Evolutionary conservation across 2,329 filamentous ascomycete genomes (phyloP).

Genomic region (Pseudogymnoascus sp.): DNA sequence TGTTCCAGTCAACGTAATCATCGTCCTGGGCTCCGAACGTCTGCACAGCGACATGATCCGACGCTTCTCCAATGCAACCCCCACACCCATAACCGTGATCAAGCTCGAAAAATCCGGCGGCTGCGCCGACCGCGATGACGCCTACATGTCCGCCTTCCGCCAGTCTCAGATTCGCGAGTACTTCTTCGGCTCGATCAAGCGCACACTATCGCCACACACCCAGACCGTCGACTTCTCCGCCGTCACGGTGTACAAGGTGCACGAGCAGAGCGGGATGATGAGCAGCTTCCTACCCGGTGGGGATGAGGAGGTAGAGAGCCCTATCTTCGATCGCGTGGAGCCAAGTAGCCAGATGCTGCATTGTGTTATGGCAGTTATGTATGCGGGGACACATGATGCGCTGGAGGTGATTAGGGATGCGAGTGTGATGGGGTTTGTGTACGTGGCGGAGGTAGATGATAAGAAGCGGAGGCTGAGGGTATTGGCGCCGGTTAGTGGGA

Average conservation of each 20-base stretch:
- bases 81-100: slow-evolving; percentile 66
- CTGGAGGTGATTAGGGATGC: slow-evolving; percentile 69
- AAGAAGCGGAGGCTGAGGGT: slow-evolving; percentile 73
- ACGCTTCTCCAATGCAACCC: slow-evolving; percentile 52
- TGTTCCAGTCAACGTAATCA: slow-evolving; percentile 60
- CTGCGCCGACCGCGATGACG: slow-evolving; percentile 65
- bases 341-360: slow-evolving; percentile 66
- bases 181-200: slow-evolving; percentile 77
- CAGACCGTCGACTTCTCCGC: slow-evolving; percentile 73
- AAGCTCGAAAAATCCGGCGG: slow-evolving; percentile 79
- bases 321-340: slow-evolving; percentile 53
- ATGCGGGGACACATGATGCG: slow-evolving; percentile 61
- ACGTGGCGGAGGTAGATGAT: slow-evolving; percentile 85
- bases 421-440: slow-evolving; percentile 85
- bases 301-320: slow-evolving; percentile 23
- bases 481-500: slow-evolving; percentile 73
- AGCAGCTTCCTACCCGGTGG: slow-evolving; percentile 28
- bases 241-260: slow-evolving; percentile 63
- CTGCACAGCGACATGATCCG: slow-evolving; percentile 67
- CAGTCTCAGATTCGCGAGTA: slow-evolving; percentile 81
- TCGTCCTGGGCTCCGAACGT: slow-evolving; percentile 72
- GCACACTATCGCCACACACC: slow-evolving; percentile 77
- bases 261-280: slow-evolving; percentile 33
- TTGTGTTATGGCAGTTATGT: slow-evolving; percentile 76
- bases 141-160: slow-evolving; percentile 63